phyloP scores from a whole-genome alignment of 441 rosid genomes.

The Mallotus repandus region DNA sequence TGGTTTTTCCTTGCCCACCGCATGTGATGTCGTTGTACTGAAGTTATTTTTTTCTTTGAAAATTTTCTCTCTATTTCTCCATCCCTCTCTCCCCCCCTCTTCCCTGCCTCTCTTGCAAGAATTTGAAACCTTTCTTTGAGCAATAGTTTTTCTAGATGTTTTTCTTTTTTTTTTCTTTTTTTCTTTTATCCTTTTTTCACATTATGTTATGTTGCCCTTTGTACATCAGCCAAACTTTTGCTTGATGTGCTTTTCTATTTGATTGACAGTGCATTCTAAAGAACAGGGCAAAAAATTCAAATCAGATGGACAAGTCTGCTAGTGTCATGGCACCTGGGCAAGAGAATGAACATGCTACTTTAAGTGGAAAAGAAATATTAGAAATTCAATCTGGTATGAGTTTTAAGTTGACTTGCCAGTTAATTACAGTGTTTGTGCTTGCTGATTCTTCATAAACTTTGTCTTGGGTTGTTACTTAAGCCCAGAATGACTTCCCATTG shows the following conservation, averaged over 20 bases:
- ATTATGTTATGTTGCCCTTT: neutral
- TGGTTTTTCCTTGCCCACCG: neutral
- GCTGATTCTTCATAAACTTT: no score
- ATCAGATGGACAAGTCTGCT: constrained; percentile 37
- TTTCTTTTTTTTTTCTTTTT: neutral
- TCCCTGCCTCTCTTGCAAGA: neutral
- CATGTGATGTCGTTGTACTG: neutral
- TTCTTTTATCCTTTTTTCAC: neutral
- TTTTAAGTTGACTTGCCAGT: neutral
- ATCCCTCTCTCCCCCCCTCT: no score
- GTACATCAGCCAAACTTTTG: neutral
- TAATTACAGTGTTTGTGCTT: no score
- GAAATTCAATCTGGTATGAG: constrained; percentile 38
- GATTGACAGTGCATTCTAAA: constrained; percentile 46
- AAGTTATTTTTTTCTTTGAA: neutral
- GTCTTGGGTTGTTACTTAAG: no score
- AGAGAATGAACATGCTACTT: constrained; percentile 34
- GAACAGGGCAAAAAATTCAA: constrained; percentile 35
- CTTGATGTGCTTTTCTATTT: constrained; percentile 21
- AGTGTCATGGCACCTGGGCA: constrained; percentile 31
- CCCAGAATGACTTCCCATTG: no score
- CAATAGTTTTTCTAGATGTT: neutral
- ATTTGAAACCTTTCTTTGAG: neutral
- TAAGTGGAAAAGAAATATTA: constrained; percentile 34
- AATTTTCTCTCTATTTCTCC: neutral